Evolutionary conservation across 2,329 filamentous ascomycete genomes (phyloP).

Genomic region (Dactylellina leptospora): DNA sequence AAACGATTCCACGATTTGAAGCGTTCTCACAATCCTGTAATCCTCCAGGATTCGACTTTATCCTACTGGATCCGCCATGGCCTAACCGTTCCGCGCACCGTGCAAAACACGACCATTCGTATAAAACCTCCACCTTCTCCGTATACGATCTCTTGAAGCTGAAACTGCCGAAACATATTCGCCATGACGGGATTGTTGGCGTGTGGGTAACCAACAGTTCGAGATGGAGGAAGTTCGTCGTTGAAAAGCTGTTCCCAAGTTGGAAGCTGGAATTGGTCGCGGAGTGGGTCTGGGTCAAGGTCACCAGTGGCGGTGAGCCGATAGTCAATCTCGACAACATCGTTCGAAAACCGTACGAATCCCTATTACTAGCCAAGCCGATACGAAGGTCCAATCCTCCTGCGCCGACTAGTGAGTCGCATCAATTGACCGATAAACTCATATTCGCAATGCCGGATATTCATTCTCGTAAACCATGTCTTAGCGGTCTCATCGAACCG

Average conservation of each 20-base stretch:
- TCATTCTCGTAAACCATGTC: slow-evolving; percentile 80
- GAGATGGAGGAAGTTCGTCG: slow-evolving; percentile 65
- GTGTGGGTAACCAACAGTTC: slow-evolving; percentile 82
- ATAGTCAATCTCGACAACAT: slow-evolving; percentile 69
- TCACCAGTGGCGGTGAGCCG: slow-evolving; percentile 72
- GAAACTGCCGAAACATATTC: slow-evolving; percentile 68
- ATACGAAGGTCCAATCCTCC: not conserved
- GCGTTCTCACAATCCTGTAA: slow-evolving; percentile 24
- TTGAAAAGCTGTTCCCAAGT: slow-evolving; percentile 71
- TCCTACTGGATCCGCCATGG: slow-evolving; percentile 82
- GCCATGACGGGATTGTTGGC: slow-evolving; percentile 69
- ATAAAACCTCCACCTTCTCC: slow-evolving; percentile 61
- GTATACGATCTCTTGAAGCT: slow-evolving; percentile 66
- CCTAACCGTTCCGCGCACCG: slow-evolving; percentile 77
- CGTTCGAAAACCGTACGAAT: slow-evolving; percentile 81
- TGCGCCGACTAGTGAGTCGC: slow-evolving; percentile 31
- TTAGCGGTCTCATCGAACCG: slow-evolving; percentile 68
- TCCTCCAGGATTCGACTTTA: slow-evolving; percentile 68
- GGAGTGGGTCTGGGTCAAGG: slow-evolving; percentile 83
- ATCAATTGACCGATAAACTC: slow-evolving; percentile 65
- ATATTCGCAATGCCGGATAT: slow-evolving; percentile 76
- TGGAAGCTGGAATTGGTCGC: slow-evolving; percentile 74
- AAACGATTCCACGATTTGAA: slow-evolving; percentile 32
- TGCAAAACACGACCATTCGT: slow-evolving; percentile 64
- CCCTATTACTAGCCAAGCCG: slow-evolving; percentile 68